Evolutionary conservation across 345 rosid species (phyloP).

Genomic region (Eucalyptus cloeziana): DNA sequence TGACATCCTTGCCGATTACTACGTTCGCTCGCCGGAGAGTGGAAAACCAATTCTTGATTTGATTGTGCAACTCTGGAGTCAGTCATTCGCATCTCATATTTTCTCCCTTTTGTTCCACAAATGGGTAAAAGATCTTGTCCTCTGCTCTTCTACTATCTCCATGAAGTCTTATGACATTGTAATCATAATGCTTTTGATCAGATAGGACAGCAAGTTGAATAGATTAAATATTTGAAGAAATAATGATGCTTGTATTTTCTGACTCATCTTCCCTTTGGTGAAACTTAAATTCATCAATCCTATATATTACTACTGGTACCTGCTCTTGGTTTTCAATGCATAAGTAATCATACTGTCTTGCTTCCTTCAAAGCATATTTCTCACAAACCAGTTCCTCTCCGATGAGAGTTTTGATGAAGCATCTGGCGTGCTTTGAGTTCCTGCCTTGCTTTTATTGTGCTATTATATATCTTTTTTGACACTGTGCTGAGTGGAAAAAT

Average conservation of each 20-base stretch:
- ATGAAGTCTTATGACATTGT: neutral
- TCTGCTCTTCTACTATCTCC: neutral
- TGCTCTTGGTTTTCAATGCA: neutral
- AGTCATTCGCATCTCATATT: conserved; percentile 86
- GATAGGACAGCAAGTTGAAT: neutral
- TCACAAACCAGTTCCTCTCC: neutral
- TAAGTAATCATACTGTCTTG: neutral
- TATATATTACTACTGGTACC: neutral
- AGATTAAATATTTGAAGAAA: neutral
- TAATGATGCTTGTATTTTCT: neutral
- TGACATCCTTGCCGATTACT: conserved; percentile 87
- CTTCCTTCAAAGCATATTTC: neutral
- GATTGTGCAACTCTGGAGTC: conserved; percentile 98
- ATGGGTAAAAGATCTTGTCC: conserved; percentile 47
- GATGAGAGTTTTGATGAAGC: neutral
- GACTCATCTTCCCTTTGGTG: neutral
- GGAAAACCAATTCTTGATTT: conserved; percentile 72
- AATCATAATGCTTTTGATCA: neutral
- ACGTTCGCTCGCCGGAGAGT: conserved; percentile 46
- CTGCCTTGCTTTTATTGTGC: neutral
- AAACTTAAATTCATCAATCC: neutral
- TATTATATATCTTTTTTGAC: neutral
- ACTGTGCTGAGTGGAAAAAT: neutral
- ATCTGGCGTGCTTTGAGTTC: neutral
- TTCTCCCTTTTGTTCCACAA: conserved; percentile 86